Evolutionary conservation across 352 stramenopile species (phyloP).

Genomic region (Phytophthora ramorum): DNA sequence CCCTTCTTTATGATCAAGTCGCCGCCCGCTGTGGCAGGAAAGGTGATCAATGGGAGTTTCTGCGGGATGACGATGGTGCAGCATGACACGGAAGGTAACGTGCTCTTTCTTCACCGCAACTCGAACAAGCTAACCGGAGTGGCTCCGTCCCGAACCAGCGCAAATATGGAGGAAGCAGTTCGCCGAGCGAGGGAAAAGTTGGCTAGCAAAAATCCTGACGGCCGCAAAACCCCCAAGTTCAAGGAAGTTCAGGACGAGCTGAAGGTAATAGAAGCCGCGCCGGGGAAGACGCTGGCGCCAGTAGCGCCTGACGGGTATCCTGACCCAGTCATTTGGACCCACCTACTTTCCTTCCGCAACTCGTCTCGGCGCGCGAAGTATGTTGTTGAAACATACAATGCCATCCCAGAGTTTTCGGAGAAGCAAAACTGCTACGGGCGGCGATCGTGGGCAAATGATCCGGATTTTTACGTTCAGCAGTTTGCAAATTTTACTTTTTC

Average conservation of each 20-base stretch:
- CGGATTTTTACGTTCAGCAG: conserved; percentile 19
- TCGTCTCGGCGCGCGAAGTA: conserved; percentile 39
- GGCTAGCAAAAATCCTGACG: conserved; percentile 15
- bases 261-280: conserved; percentile 12
- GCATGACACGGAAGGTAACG: conserved; percentile 35
- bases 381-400: conserved; percentile 60
- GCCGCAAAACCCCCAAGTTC: conserved; percentile 30
- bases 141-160: neutral
- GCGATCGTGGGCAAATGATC: conserved; percentile 9
- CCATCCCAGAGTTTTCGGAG: conserved; percentile 34
- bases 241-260: conserved; percentile 28
- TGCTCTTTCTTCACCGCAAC: conserved; percentile 63
- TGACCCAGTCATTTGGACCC: conserved; percentile 64
- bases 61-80: conserved; percentile 61
- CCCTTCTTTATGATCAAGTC: conserved; percentile 49
- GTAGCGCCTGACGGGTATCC: conserved; percentile 26
- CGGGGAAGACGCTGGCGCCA: neutral
- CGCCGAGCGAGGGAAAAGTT: conserved; percentile 20
- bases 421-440: conserved; percentile 65
- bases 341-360: conserved; percentile 66
- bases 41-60: conserved; percentile 41
- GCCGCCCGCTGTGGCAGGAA: conserved; percentile 42
- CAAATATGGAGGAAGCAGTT: conserved; percentile 20
- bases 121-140: conserved; percentile 41
- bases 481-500: conserved; percentile 25